A percentile compares a stretch with the other conserved stretches of the same genome.
Evolutionary conservation across 495 filamentous ascomycete species (phyloP).

Genomic region (Neurospora intermedia): DNA sequence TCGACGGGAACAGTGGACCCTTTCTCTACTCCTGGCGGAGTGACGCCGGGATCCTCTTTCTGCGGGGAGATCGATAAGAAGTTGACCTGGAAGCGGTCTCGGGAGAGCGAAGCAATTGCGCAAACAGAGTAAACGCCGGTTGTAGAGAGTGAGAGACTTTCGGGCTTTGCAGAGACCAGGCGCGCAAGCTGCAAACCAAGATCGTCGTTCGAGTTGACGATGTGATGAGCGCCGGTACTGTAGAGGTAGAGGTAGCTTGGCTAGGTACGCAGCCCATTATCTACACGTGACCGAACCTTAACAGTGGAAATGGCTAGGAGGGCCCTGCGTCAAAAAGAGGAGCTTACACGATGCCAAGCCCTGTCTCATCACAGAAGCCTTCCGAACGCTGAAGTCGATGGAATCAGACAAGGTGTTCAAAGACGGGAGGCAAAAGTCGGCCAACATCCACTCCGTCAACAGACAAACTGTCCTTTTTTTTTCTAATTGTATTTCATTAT

Average conservation of each 20-base stretch:
- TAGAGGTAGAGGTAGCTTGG: neutral
- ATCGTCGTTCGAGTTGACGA: neutral
- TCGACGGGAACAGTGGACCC: slow-evolving; percentile 1
- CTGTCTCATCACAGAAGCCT: neutral
- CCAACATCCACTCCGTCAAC: neutral
- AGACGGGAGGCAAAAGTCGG: neutral
- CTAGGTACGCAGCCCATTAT: neutral
- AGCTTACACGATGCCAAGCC: neutral
- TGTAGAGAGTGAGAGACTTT: neutral
- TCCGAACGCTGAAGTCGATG: neutral
- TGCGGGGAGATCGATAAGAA: neutral
- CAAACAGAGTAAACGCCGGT: neutral
- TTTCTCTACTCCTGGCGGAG: neutral
- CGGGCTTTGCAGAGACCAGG: neutral
- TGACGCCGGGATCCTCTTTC: neutral
- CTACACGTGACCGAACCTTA: neutral
- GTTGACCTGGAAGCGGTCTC: neutral
- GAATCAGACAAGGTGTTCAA: neutral
- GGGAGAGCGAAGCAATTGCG: neutral
- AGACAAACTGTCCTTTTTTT: slow-evolving; percentile 25
- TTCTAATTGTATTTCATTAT: slow-evolving; percentile 10
- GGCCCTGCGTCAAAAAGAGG: neutral
- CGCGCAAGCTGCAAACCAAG: neutral
- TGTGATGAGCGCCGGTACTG: neutral
- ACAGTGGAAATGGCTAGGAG: neutral